Percentiles rank a stretch among this genome's conserved stretches.
Evolutionary conservation across 345 rosid genomes (phyloP).

Genomic region (Aethionema arabicum): DNA sequence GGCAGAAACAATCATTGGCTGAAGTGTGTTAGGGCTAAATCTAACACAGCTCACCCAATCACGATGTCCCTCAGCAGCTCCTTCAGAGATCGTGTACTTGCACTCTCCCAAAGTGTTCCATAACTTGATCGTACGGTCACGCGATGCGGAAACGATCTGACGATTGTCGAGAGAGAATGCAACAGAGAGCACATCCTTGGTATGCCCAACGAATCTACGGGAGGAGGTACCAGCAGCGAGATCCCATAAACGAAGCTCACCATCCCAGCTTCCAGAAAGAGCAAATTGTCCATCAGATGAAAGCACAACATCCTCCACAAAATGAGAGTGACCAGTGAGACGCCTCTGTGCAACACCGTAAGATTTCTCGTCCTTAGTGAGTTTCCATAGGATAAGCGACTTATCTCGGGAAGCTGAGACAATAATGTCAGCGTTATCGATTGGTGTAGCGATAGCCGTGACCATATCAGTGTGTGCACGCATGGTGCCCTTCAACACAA

Average conservation of each 20-base stretch:
- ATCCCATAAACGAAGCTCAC: background rate
- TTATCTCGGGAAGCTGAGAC: constrained; percentile 79
- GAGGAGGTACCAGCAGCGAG: too few species aligned
- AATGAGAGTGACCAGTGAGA: constrained; percentile 77
- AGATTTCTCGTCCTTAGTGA: constrained; percentile 64
- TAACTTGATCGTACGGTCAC: constrained; percentile 66
- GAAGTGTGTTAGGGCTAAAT: constrained; percentile 58
- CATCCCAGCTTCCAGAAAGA: constrained; percentile 79
- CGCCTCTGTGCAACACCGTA: constrained; percentile 72
- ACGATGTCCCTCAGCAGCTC: constrained; percentile 45
- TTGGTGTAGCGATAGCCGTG: constrained; percentile 73
- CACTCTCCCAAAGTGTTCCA: constrained; percentile 85
- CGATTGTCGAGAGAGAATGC: constrained; percentile 79
- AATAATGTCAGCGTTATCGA: constrained; percentile 71
- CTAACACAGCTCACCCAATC: constrained; percentile 86
- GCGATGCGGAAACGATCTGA: constrained; percentile 78
- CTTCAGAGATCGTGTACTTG: constrained; percentile 76
- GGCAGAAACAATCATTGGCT: constrained; percentile 75
- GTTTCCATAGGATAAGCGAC: constrained; percentile 71
- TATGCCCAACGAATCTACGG: too few species aligned
- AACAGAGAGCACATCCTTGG: constrained; percentile 61
- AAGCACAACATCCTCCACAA: constrained; percentile 75
- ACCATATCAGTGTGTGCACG: constrained; percentile 73
- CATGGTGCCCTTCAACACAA: too few species aligned
- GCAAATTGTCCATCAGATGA: constrained; percentile 82